Base-by-base conservation (phyloP, 1,284 basidiomycete species). In the Cystobasidium slooffiae region DNA sequence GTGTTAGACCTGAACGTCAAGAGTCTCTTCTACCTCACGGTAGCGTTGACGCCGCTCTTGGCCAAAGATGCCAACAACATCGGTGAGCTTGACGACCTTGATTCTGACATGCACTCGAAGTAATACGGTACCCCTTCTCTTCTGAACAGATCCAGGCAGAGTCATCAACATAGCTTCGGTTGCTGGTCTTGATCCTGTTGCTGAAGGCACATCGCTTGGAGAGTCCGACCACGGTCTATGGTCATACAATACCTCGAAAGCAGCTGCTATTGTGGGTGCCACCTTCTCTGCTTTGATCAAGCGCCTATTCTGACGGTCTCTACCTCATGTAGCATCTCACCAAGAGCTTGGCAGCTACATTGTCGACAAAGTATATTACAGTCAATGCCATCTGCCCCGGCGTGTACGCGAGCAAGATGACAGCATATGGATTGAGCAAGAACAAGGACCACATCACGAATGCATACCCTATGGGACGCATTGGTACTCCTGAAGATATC, bases 331-430 rank as follows among this genome's bases (percentile, higher is more conserved):
- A 58, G 69, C 91, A 94, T 78, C 87, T 95, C 46, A 92, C 92
- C 1, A 87, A 88, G 39, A 85, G 86, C 66, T 85, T 94, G 39
- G 90, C 93, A 1, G 83, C 88, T 53, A 90, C 90, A 66, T 85
- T 94, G 8, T 87, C 85, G 2, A 84, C 85, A 14, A 83, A 83
- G 31, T 85, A 86, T 76, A 86, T 92, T 81, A 91, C 88, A 88
- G 91, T 93, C n/a, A 95, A 95, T 79, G 91, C 92, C 10, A 92
- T 94, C 69, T 85, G 87, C 68, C 92, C 92, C 4, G 91, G 89
- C 88, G 84, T 93, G 18, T 94, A 93, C 84, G 91, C 91, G 0
- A 91, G 90, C 68, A 91, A 90, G 82, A 94, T 95, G 93, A 94
- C 93, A 0, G 87, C 89, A 0, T 92, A 86, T 69, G 91, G 89